phyloP scores from a whole-genome alignment of 2,329 filamentous ascomycete genomes.

The Sclerotinia trifoliorum region DNA sequence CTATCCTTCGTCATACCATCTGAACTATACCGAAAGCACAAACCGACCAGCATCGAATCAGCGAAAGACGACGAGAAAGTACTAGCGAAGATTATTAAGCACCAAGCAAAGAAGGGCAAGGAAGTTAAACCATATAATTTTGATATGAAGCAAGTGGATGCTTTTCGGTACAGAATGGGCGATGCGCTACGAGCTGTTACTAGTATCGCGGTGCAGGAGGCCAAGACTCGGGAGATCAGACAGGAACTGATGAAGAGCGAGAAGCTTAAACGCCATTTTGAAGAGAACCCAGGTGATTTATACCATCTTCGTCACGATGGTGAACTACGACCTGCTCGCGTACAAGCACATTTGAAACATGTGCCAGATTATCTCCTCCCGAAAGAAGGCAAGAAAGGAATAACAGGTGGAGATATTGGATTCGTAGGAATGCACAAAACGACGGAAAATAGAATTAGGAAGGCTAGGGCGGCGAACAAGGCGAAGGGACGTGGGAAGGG shows the following conservation, averaged over 20 bases:
- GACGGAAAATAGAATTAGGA: constrained; percentile 46
- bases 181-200: constrained; percentile 91
- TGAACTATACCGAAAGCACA: constrained; percentile 82
- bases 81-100: constrained; percentile 73
- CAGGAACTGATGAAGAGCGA: constrained; percentile 91
- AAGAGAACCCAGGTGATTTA: constrained; percentile 91
- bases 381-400: constrained; percentile 65
- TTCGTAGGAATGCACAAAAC: constrained; percentile 68
- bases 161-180: constrained; percentile 91
- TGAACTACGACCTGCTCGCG: constrained; percentile 77
- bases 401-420: constrained; percentile 65
- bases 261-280: constrained; percentile 91
- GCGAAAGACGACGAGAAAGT: constrained; percentile 83
- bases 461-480: constrained; percentile 47
- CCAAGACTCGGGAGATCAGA: constrained; percentile 80
- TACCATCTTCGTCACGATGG: constrained; percentile 86
- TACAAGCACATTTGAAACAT: constrained; percentile 88
- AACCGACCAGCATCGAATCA: constrained; percentile 73
- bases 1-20: constrained; percentile 91
- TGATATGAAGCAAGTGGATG: constrained; percentile 90
- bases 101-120: constrained; percentile 75
- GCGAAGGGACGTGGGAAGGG: constrained; percentile 51
- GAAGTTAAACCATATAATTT: constrained; percentile 90
- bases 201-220: constrained; percentile 83
- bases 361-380: constrained; percentile 93